Conservation (phyloP, 140 eudicot genomes). For the Oenanthe javanica region DNA sequence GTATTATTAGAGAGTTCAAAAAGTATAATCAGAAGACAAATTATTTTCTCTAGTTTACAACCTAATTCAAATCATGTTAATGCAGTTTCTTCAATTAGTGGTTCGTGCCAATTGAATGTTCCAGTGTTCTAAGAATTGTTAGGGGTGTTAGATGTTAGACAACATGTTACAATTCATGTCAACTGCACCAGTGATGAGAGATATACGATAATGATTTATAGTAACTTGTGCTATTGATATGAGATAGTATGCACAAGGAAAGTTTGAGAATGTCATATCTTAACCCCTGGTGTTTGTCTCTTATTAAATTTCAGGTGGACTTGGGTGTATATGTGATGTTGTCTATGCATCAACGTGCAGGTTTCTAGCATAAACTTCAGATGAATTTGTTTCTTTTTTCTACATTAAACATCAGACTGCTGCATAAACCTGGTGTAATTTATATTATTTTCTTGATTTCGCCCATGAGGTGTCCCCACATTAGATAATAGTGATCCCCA, state of each 20-base stretch:
- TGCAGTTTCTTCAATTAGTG: not conserved
- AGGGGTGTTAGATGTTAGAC: not conserved
- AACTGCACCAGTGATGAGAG: not conserved
- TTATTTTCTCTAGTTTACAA: not conserved
- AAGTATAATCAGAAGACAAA: not conserved
- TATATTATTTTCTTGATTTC: not conserved
- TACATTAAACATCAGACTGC: not conserved
- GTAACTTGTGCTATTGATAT: not conserved
- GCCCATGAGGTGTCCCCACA: not conserved
- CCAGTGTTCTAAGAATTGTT: not conserved
- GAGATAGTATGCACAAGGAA: not conserved
- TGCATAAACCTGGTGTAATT: not conserved
- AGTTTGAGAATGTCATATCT: not conserved
- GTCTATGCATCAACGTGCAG: conserved; percentile 72
- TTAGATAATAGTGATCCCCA: not conserved
- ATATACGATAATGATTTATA: not conserved
- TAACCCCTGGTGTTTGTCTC: not conserved
- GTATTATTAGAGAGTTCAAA: not conserved
- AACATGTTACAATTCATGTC: not conserved
- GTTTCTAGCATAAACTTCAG: conserved; percentile 23
- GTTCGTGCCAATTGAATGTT: not conserved
- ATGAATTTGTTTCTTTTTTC: not conserved
- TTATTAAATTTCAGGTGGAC: conserved; percentile 42
- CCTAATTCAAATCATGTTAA: not conserved
- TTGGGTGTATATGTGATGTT: conserved; percentile 77